phyloP scores from a whole-genome alignment of 179 eudicot genomes.

The Carnegiea gigantea region DNA sequence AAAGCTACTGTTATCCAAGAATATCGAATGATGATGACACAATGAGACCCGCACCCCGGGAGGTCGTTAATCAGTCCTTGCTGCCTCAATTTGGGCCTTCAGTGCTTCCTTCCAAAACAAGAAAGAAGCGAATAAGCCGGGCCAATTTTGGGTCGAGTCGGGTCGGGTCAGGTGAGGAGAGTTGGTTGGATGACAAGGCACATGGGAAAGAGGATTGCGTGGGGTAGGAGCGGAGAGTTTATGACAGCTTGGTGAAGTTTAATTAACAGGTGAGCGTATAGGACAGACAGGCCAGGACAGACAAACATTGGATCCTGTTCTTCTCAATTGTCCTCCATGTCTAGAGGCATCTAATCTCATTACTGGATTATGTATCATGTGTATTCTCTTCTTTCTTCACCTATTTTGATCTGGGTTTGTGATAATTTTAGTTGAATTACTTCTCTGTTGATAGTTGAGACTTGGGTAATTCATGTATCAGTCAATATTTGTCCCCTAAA shows the following conservation, averaged over 20 bases:
- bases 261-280: constrained; percentile 13
- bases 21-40: neutral
- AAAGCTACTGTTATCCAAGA: no score
- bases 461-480: neutral
- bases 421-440: constrained; percentile 5
- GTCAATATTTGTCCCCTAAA: neutral
- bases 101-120: neutral
- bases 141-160: neutral
- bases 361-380: neutral
- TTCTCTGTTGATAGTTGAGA: neutral
- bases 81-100: neutral
- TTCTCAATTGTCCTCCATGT: constrained; percentile 15
- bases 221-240: constrained; percentile 5
- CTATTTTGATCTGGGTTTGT: neutral
- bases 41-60: neutral
- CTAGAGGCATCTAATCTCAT: neutral
- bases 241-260: constrained; percentile 17
- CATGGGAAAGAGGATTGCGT: constrained; percentile 10
- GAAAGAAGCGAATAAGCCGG: neutral
- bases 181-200: constrained; percentile 13
- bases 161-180: neutral
- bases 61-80: neutral
- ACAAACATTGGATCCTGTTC: constrained; percentile 22
- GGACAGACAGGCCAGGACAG: constrained; percentile 18
- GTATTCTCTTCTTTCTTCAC: neutral